Base-by-base conservation (phyloP, 345 rosid species). In the Theobroma cacao region DNA sequence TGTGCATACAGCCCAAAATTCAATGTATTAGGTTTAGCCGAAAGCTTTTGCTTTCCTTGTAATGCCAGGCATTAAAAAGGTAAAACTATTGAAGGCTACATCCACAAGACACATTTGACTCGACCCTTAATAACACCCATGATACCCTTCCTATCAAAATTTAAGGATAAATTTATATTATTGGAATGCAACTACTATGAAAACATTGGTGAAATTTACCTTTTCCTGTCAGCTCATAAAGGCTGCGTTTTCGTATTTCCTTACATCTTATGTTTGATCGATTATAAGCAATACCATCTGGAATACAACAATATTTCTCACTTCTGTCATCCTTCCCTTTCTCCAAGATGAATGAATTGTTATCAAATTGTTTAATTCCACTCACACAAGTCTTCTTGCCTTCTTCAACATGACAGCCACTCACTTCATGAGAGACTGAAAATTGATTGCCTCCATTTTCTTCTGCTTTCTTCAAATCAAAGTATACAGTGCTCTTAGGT, bases 201-300 rank as follows among this genome's bases (percentile, higher is more conserved):
- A 28, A 80, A 73, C 6, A 72, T 13, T 48, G n/a, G 26, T 45
- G 53, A 26, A 41, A 38, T 30, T 61, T 87, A 87, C 92, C 90
- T 86, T 70, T 84, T 31, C 60, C 26, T 4, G 89, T 75, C 45
- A 87, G 73, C 80, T 87, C 89, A 78, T 78, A 77, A 72, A 89
- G 88, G 82, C 88, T 87, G 41, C 87, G 91, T 34, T 78, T 82
- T 33, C 84, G 84, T 73, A 71, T 80, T 88, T 82, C 84, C 75
- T 83, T 86, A 76, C 30, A 48, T 76, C 83, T 87, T 24, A 75
- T 75, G 72, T 77, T 82, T 45, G 66, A 62, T 48, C 53, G 55
- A 80, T 68, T 4, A 66, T 41, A 73, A 58, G 74, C 60, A 47
- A 31, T 41, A 75, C 71, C 33, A 56, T 70, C 67, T n/a, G 65